phyloP scores from a whole-genome alignment of 2,329 filamentous ascomycete genomes.

The Chaetothyriales sp. region DNA sequence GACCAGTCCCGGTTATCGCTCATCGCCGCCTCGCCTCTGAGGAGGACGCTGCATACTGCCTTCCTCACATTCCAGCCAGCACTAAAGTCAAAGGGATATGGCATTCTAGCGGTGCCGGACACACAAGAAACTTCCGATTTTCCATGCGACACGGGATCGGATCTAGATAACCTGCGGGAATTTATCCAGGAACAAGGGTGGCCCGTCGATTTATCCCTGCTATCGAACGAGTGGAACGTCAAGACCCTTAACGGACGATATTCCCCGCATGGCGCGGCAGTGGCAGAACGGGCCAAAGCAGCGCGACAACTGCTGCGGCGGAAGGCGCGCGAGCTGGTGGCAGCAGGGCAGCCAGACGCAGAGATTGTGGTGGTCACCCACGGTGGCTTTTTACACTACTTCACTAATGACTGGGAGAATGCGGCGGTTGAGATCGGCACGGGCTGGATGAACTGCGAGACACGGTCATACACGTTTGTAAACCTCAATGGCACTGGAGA shows the following conservation, averaged over 20 bases:
- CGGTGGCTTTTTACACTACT: constrained; percentile 68
- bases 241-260: constrained; percentile 39
- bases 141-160: constrained; percentile 61
- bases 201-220: constrained; percentile 47
- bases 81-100: constrained; percentile 24
- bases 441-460: constrained; percentile 61
- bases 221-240: constrained; percentile 55
- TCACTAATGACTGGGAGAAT: constrained; percentile 67
- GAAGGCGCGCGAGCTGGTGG: constrained; percentile 43
- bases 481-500: constrained; percentile 34
- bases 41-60: constrained; percentile 66
- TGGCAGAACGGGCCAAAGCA: constrained; percentile 46
- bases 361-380: constrained; percentile 68
- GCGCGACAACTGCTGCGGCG: constrained; percentile 45
- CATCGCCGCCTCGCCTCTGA: constrained; percentile 60
- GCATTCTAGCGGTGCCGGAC: constrained; percentile 52
- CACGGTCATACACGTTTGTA: constrained; percentile 50
- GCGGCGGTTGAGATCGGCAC: constrained; percentile 30
- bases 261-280: constrained; percentile 33
- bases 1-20: constrained; percentile 37
- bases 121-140: constrained; percentile 63
- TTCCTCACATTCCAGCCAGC: constrained; percentile 50
- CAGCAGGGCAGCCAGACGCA: constrained; percentile 36
- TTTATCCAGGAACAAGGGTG: constrained; percentile 43
- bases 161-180: constrained; percentile 36